Base-by-base conservation (phyloP, 805 yeast genomes). In the Wickerhamiella azymoides region DNA sequence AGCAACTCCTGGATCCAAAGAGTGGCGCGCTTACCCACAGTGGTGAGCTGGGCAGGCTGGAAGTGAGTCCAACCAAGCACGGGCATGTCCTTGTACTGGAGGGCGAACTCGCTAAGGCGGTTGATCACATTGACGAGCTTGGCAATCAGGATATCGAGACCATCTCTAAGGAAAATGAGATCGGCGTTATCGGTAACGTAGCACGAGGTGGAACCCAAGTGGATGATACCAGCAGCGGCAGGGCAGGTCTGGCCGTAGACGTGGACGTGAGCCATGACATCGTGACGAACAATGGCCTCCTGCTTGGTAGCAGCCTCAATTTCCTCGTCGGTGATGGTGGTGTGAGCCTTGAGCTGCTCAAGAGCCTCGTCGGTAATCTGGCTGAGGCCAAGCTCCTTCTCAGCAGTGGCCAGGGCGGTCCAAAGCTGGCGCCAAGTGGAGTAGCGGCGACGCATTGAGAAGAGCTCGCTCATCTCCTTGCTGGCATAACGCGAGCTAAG, bases 61-160 rank as follows among this genome's bases (percentile, higher is more conserved):
- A 92, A 92, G 67, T 92, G 98, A 48, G 98, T 92, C 97, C 97
- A 92, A 30, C 98, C 98, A 54, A 92, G 74, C 38, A 88, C 96
- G 32, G 98, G 97, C 66, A 88, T 66, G 65, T 92, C 97, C 70
- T 92, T 92, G 73, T 89, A 77, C 64, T 83, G 77, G 52, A 85
- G 62, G 39, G 98, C 97, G 64, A 92, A 92, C 62, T 82, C 70
- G 49, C 85, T 67, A 62, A 92, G 72, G 66, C 95, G 77, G 72
- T 88, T 81, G 57, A 92, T 92, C 54, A 92, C 97, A 58, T 92
- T 92, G 57, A 86, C 97, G 57, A 92, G 74, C 67, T 92, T 92
- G 52, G 95, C 96, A 62, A 92, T 86, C 57, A 92, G 68, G 33
- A 92, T 66, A 57, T 92, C 98, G 61, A 86, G 82, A 18, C 96